phyloP scores from a whole-genome alignment of 108 stramenopile species.

The Bacterosira constricta region DNA sequence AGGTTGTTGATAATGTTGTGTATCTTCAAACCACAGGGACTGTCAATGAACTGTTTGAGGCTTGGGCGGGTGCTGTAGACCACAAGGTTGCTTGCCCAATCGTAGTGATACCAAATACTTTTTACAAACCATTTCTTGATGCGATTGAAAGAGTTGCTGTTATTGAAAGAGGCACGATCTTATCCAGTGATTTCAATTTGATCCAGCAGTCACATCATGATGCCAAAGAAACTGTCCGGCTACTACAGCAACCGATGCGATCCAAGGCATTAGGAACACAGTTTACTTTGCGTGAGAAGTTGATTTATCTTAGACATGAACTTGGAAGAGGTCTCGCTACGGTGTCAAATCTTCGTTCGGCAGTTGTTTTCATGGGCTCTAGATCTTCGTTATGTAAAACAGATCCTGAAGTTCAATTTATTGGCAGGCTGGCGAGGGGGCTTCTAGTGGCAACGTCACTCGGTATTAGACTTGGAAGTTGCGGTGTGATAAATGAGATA shows the following conservation, averaged over 20 bases:
- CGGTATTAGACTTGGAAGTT: constrained; percentile 19
- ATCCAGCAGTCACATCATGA: constrained; percentile 8
- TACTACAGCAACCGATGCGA: constrained; percentile 25
- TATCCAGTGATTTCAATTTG: constrained; percentile 25
- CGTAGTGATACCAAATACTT: constrained; percentile 18
- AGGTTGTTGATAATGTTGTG: no score
- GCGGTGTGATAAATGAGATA: constrained; percentile 15
- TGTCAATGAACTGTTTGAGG: constrained; percentile 37
- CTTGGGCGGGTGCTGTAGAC: constrained; percentile 29
- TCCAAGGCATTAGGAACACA: constrained; percentile 30
- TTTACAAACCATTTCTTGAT: constrained; percentile 31
- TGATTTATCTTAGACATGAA: constrained; percentile 39
- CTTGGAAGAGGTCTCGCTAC: constrained; percentile 31
- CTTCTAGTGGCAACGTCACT: constrained; percentile 18
- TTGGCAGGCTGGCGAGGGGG: not conserved
- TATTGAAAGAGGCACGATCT: constrained; percentile 3
- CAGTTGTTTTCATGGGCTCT: constrained; percentile 31
- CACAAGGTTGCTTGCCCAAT: constrained; percentile 32
- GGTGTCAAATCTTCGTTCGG: constrained; percentile 20
- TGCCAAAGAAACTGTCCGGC: constrained; percentile 17
- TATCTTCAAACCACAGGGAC: no score
- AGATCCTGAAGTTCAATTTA: constrained; percentile 27
- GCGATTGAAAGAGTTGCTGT: constrained; percentile 29
- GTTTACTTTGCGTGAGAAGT: constrained; percentile 35
- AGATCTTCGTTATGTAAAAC: constrained; percentile 8